Percentiles rank a stretch among this genome's conserved stretches.
Conservation (phyloP, 192 early-diverging fungal species). For the Coemansia sp. region DNA sequence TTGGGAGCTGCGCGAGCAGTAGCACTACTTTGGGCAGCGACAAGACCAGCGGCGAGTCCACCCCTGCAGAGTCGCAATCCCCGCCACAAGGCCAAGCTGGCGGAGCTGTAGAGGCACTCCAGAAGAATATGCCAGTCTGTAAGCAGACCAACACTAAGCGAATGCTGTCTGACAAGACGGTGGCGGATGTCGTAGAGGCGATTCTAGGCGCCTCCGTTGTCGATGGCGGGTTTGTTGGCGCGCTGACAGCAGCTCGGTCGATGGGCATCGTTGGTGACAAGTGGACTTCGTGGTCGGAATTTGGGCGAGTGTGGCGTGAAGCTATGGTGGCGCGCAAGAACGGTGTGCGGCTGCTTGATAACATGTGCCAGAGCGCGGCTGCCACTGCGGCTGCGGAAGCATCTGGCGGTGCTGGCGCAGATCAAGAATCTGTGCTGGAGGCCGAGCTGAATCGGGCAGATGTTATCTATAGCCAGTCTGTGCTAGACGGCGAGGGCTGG, state of each 20-base stretch:
- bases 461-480: constrained; percentile 14
- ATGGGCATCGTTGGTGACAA: constrained; percentile 43
- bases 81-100: neutral
- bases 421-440: constrained; percentile 12
- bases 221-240: constrained; percentile 56
- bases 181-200: constrained; percentile 86
- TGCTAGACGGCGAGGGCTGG: neutral
- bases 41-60: neutral
- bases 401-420: neutral
- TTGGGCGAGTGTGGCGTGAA: constrained; percentile 22
- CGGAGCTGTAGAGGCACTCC: neutral
- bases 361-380: constrained; percentile 5
- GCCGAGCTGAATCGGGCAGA: constrained; percentile 39
- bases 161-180: constrained; percentile 73
- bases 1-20: neutral
- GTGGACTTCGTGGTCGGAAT: constrained; percentile 37
- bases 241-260: constrained; percentile 56
- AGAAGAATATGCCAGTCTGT: neutral
- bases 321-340: constrained; percentile 7
- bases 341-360: constrained; percentile 16
- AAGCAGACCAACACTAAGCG: constrained; percentile 5
- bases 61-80: neutral
- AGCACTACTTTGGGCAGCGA: neutral
- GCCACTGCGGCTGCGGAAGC: neutral
- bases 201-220: constrained; percentile 74